Conservation (phyloP, 352 stramenopile species). For the Phytophthora capsici region DNA sequence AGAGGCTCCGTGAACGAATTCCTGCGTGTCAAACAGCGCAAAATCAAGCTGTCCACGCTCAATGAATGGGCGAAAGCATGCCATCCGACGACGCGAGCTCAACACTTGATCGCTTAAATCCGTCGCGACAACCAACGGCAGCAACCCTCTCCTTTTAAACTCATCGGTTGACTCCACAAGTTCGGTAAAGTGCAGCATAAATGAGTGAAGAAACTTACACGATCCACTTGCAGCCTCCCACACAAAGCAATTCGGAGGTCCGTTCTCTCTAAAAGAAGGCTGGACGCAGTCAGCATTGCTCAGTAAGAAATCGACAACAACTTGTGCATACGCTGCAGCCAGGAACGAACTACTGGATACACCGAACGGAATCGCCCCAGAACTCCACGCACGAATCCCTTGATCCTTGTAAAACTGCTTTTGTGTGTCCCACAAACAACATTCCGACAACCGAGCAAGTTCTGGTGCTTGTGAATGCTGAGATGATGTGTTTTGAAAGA, state of each 20-base stretch:
- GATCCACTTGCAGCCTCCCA: conserved; percentile 84
- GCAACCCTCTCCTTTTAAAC: conserved; percentile 37
- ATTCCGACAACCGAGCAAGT: conserved; percentile 54
- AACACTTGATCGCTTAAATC: conserved; percentile 81
- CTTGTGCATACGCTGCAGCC: conserved; percentile 63
- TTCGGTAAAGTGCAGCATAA: conserved; percentile 70
- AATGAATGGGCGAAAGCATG: conserved; percentile 63
- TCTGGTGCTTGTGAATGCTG: neutral
- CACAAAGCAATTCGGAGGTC: conserved; percentile 73
- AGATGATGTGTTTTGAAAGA: conserved; percentile 4
- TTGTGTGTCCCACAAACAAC: conserved; percentile 71
- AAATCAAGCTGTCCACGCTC: conserved; percentile 62
- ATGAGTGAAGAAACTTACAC: conserved; percentile 83
- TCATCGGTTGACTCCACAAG: conserved; percentile 36
- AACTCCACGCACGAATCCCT: conserved; percentile 79
- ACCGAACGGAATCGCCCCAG: conserved; percentile 74
- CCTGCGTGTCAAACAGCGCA: conserved; percentile 67
- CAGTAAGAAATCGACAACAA: conserved; percentile 60
- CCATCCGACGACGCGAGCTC: conserved; percentile 60
- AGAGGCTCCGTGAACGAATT: conserved; percentile 39
- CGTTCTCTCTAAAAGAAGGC: conserved; percentile 8
- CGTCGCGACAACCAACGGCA: conserved; percentile 69
- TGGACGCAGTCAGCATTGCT: conserved; percentile 17
- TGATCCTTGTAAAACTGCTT: conserved; percentile 84
- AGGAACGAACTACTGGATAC: conserved; percentile 85